Conservation (phyloP, 1,284 basidiomycete species). For the Xanthoconium separans region DNA sequence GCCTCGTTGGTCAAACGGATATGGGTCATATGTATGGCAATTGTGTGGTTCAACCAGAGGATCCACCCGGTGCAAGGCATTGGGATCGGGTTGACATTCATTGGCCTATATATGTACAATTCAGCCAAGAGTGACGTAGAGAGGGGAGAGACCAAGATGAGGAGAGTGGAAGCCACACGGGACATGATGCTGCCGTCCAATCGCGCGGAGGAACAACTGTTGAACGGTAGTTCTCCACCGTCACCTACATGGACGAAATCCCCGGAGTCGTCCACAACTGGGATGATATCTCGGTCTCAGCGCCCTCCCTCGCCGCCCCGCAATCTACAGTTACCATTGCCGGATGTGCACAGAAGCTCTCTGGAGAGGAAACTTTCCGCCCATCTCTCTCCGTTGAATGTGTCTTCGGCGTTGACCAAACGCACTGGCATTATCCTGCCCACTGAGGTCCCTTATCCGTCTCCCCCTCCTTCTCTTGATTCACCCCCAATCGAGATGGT, state of each 20-base stretch:
- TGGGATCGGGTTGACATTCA: conserved; percentile 89
- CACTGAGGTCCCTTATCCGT: conserved; percentile 61
- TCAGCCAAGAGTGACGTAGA: conserved; percentile 91
- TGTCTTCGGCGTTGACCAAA: conserved; percentile 26
- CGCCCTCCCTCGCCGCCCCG: conserved; percentile 5
- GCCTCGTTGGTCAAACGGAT: conserved; percentile 98
- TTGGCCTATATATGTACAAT: conserved; percentile 96
- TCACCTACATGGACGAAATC: conserved; percentile 9
- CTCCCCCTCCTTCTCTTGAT: conserved; percentile 71
- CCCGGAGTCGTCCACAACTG: conserved; percentile 25
- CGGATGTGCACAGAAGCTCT: conserved; percentile 16
- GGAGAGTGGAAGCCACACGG: conserved; percentile 78
- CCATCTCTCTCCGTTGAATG: conserved; percentile 25
- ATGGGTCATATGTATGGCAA: conserved; percentile 96
- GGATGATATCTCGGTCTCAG: conserved; percentile 23
- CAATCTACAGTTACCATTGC: conserved; percentile 5
- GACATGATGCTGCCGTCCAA: conserved; percentile 73
- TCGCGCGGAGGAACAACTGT: conserved; percentile 51
- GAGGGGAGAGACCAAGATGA: conserved; percentile 84
- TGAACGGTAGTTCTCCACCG: conserved; percentile 39
- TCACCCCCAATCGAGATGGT: conserved; percentile 49
- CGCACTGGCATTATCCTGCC: conserved; percentile 35
- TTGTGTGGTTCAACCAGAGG: conserved; percentile 93
- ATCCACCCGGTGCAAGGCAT: conserved; percentile 84
- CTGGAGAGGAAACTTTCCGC: conserved; percentile 34